These are phyloP conservation scores for Syzygium malaccense DNA, from an alignment of 441 rosid species.

Conservation along the genomic window DNA sequence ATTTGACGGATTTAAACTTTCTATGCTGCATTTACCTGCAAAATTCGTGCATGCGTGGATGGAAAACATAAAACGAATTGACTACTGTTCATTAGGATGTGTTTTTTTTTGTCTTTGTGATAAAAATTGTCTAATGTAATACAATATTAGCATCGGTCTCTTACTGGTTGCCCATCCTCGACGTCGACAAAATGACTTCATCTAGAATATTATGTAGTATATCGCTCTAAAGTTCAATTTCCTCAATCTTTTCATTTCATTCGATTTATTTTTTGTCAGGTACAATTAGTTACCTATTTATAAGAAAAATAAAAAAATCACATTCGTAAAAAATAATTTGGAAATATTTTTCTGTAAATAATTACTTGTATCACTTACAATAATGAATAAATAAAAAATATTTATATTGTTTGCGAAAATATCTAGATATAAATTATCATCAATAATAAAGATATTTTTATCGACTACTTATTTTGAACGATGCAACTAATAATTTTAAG, in stretches of 20 bases:
- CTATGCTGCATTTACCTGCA: not conserved
- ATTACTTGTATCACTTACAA: no score
- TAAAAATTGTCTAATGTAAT: no score
- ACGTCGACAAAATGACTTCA: not conserved
- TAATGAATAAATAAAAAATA: no score
- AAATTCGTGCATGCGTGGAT: accelerated
- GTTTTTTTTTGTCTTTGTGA: not conserved
- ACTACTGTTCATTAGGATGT: not conserved
- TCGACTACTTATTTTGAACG: no score
- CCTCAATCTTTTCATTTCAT: not conserved
- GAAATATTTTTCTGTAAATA: no score
- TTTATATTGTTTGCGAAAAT: no score
- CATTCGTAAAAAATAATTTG: no score
- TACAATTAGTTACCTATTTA: not conserved
- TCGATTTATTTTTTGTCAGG: not conserved
- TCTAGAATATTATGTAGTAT: not conserved
- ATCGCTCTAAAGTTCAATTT: not conserved
- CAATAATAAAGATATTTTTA: no score
- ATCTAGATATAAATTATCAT: no score
- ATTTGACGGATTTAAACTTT: not conserved
- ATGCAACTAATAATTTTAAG: no score
- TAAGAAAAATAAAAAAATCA: not conserved
- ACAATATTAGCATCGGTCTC: not conserved
- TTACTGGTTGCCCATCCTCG: not conserved
- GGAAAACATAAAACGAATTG: accelerated